Conservation (phyloP, 768 basidiomycete species). For the Butyriboletus loyo region DNA sequence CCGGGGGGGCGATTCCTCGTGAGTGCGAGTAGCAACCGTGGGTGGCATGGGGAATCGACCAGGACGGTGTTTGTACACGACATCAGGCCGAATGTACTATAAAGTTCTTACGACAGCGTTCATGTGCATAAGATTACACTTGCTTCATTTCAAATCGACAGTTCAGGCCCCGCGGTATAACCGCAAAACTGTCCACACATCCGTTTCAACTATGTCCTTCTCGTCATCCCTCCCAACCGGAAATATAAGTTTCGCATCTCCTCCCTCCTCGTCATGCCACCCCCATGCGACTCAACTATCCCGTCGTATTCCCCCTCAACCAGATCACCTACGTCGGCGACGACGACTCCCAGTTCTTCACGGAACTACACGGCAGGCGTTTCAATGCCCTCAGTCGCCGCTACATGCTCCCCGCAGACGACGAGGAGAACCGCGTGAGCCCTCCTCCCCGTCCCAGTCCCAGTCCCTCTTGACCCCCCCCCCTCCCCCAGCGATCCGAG, state of each 20-base stretch:
- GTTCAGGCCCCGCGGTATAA: slow-evolving; percentile 33
- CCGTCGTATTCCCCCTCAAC: slow-evolving; percentile 33
- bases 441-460: background rate
- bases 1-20: slow-evolving; percentile 80
- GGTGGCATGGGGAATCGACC: slow-evolving; percentile 91
- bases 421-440: slow-evolving; percentile 60
- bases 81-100: slow-evolving; percentile 53
- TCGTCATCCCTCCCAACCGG: slow-evolving; percentile 31
- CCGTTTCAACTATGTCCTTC: slow-evolving; percentile 26
- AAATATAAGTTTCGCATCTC: slow-evolving; percentile 29
- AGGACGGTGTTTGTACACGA: slow-evolving; percentile 90
- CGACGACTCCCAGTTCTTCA: slow-evolving; percentile 54
- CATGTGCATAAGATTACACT: slow-evolving; percentile 27
- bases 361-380: slow-evolving; percentile 46
- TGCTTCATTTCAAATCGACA: slow-evolving; percentile 29
- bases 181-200: slow-evolving; percentile 27
- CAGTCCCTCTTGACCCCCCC: slow-evolving; percentile 2
- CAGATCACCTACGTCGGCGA: slow-evolving; percentile 38
- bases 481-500: slow-evolving; percentile 51
- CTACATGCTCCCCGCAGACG: slow-evolving; percentile 66
- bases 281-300: slow-evolving; percentile 32
- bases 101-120: slow-evolving; percentile 30
- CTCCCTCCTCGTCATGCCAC: slow-evolving; percentile 20
- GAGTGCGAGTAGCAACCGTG: slow-evolving; percentile 90
- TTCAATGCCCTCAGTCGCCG: slow-evolving; percentile 53